phyloP scores from a whole-genome alignment of 208 protist species.

The Leishmania aethiopica region DNA sequence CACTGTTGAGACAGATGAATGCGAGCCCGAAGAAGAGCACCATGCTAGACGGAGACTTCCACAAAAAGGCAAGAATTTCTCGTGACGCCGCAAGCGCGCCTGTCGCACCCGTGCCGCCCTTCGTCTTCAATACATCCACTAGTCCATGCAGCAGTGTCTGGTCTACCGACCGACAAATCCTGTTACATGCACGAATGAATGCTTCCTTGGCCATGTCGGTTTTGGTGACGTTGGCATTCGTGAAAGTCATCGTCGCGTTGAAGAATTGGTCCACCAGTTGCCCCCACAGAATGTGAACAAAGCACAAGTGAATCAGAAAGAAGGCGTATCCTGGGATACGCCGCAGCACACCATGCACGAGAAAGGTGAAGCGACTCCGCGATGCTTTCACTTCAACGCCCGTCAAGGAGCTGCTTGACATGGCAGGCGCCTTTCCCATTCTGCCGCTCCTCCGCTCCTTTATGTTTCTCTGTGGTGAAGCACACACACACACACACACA shows the following conservation, averaged over 20 bases:
- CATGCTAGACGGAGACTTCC: slow-evolving; percentile 35
- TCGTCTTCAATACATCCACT: slow-evolving; percentile 21
- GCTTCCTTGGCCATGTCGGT: slow-evolving; percentile 1
- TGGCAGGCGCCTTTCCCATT: not conserved
- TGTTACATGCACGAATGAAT: not conserved
- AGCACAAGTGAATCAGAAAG: slow-evolving; percentile 33
- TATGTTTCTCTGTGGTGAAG: not conserved
- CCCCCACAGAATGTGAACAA: slow-evolving; percentile 36
- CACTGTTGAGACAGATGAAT: slow-evolving; percentile 27
- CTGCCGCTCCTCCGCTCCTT: not conserved
- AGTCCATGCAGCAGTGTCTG: slow-evolving; percentile 25
- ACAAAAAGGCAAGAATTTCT: slow-evolving; percentile 19
- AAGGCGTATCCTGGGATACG: slow-evolving; percentile 32
- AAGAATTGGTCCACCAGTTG: slow-evolving; percentile 33
- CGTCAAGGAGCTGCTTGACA: not conserved
- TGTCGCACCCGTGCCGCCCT: not conserved
- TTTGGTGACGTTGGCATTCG: slow-evolving; percentile 15
- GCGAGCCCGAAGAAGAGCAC: slow-evolving; percentile 32
- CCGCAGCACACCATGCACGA: slow-evolving; percentile 27
- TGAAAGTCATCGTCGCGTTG: slow-evolving; percentile 19
- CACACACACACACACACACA: too few relatives aligned
- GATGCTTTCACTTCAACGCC: not conserved
- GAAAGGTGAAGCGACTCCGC: slow-evolving; percentile 6
- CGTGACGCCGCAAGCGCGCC: slow-evolving; percentile 13
- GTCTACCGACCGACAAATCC: slow-evolving; percentile 25